Percentiles rank a stretch among this genome's conserved stretches.
These are phyloP conservation scores for Lathyrus oleraceus DNA, from an alignment of 306 rosid species.

Conservation along the genomic window DNA sequence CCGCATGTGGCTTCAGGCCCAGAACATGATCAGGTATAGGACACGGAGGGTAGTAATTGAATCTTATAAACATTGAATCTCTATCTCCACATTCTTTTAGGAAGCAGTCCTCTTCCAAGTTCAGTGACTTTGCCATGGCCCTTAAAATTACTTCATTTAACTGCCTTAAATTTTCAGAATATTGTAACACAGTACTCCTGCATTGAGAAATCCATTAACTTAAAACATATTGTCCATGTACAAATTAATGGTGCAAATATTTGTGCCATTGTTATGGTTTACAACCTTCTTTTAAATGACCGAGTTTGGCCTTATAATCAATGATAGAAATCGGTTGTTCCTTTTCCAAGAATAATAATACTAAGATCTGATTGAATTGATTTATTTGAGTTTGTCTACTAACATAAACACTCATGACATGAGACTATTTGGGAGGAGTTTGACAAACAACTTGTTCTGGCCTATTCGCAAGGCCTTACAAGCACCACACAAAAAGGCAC, in stretches of 20 bases:
- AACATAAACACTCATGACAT: background rate
- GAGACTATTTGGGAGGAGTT: background rate
- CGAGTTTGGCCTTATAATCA: background rate
- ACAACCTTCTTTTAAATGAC: background rate
- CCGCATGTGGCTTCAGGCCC: constrained; percentile 72
- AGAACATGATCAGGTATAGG: constrained; percentile 64
- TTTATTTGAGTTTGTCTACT: no score
- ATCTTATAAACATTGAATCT: constrained; percentile 42
- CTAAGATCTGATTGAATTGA: background rate
- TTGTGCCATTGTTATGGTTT: background rate
- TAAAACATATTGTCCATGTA: background rate
- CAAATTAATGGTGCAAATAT: background rate
- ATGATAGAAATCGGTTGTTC: background rate
- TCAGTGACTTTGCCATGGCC: constrained; percentile 77
- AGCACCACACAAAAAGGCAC: no score
- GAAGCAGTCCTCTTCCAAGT: constrained; percentile 64
- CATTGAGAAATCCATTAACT: constrained; percentile 1
- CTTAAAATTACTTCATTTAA: constrained; percentile 50
- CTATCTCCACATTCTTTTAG: constrained; percentile 52
- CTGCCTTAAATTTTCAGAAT: constrained; percentile 43
- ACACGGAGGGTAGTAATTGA: constrained; percentile 78
- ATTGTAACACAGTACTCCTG: constrained; percentile 56
- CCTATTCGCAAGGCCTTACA: no score
- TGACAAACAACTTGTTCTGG: background rate
- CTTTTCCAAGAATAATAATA: background rate